Percentiles rank a stretch among this genome's conserved stretches.
Conservation (phyloP, 1,284 basidiomycete species). For the Kalmanozyma brasiliensis region DNA sequence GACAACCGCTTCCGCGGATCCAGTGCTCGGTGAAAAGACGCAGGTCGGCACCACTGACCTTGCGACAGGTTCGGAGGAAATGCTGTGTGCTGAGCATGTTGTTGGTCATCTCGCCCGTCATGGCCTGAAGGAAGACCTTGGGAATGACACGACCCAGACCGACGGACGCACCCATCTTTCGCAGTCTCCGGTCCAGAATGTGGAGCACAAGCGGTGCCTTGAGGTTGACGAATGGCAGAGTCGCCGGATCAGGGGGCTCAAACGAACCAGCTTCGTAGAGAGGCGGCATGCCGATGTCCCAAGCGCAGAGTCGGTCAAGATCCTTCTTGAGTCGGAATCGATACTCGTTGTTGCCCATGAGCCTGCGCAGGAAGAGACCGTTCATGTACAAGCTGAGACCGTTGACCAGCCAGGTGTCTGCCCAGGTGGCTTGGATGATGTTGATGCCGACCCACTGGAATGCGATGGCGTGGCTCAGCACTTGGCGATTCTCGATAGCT, state of each 20-base stretch:
- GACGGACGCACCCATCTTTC: constrained; percentile 92
- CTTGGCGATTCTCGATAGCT: constrained; percentile 87
- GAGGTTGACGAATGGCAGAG: constrained; percentile 81
- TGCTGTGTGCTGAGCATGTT: constrained; percentile 88
- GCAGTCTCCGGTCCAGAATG: constrained; percentile 90
- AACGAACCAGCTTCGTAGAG: constrained; percentile 86
- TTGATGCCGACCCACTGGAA: constrained; percentile 98
- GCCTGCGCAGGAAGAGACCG: constrained; percentile 84
- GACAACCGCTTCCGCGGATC: constrained; percentile 98
- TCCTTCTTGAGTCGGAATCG: constrained; percentile 94
- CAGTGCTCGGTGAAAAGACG: constrained; percentile 94
- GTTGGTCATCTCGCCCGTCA: constrained; percentile 83
- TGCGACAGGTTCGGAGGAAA: constrained; percentile 91
- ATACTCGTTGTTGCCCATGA: constrained; percentile 97
- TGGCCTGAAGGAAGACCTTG: constrained; percentile 91
- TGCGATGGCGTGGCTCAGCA: constrained; percentile 81
- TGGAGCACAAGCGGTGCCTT: constrained; percentile 95
- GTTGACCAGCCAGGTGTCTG: constrained; percentile 95
- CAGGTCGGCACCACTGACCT: constrained; percentile 82
- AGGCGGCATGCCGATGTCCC: constrained; percentile 89
- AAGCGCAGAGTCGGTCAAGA: constrained; percentile 88
- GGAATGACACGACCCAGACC: constrained; percentile 94
- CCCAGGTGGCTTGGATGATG: constrained; percentile 92
- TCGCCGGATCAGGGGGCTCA: constrained; percentile 73
- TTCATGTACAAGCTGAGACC: constrained; percentile 91